phyloP scores from a whole-genome alignment of 768 basidiomycete species.

The Gelatoporia subvermispora region DNA sequence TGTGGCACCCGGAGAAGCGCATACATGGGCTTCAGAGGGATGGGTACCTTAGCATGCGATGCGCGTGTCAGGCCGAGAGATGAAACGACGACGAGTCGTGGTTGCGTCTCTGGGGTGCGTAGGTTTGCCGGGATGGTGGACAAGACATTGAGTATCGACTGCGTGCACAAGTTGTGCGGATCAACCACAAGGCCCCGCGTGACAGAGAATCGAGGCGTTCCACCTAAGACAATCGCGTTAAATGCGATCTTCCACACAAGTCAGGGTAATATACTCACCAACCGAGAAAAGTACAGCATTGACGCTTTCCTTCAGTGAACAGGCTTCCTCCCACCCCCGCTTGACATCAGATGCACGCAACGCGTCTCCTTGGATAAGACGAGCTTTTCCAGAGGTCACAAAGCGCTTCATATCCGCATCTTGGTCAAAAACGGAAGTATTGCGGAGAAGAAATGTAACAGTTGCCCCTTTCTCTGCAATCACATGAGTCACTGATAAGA shows the following conservation, averaged over 20 bases:
- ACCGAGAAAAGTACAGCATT: slow-evolving; percentile 59
- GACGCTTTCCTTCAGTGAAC: slow-evolving; percentile 25
- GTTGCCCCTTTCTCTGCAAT: slow-evolving; percentile 48
- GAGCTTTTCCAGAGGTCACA: slow-evolving; percentile 46
- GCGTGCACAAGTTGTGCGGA: slow-evolving; percentile 56
- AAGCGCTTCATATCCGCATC: slow-evolving; percentile 49
- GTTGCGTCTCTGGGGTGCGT: slow-evolving; percentile 26
- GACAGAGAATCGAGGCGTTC: slow-evolving; percentile 38
- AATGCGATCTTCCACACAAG: neutral
- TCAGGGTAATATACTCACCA: slow-evolving; percentile 33
- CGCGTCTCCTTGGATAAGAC: slow-evolving; percentile 58
- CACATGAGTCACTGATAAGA: neutral
- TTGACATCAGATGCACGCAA: slow-evolving; percentile 46
- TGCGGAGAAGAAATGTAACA: slow-evolving; percentile 61
- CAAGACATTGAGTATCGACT: slow-evolving; percentile 50
- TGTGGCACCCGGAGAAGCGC: slow-evolving; percentile 42
- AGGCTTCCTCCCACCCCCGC: slow-evolving; percentile 44
- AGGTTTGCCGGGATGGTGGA: slow-evolving; percentile 42
- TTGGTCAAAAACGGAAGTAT: slow-evolving; percentile 44
- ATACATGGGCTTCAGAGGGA: slow-evolving; percentile 47
- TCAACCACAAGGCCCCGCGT: slow-evolving; percentile 44
- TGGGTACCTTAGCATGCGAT: slow-evolving; percentile 43
- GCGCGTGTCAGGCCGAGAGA: slow-evolving; percentile 45
- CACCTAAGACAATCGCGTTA: slow-evolving; percentile 33
- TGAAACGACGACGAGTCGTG: slow-evolving; percentile 51